A percentile compares a stretch with the other conserved stretches of the same genome.
Conservation (phyloP, 2,329 filamentous ascomycete species). For the Neofusicoccum sp. region DNA sequence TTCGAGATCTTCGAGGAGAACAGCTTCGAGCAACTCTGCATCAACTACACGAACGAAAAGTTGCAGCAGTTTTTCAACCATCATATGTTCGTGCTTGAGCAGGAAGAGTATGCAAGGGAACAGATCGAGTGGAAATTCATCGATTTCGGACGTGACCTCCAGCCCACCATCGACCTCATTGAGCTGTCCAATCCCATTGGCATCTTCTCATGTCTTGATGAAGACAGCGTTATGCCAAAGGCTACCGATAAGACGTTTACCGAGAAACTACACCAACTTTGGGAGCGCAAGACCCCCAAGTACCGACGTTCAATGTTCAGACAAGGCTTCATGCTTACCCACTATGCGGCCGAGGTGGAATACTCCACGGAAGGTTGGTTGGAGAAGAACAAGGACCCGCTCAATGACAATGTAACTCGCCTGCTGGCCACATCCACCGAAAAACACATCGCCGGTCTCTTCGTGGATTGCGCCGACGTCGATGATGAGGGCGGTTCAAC, state of each 20-base stretch:
- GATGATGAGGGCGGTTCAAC: slow-evolving; percentile 73
- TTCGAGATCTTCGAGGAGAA: slow-evolving; percentile 99
- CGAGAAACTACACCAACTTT: slow-evolving; percentile 93
- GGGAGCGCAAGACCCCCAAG: slow-evolving; percentile 94
- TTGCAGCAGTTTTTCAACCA: slow-evolving; percentile 99
- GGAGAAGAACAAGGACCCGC: slow-evolving; percentile 97
- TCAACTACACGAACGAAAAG: slow-evolving; percentile 99
- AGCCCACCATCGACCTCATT: slow-evolving; percentile 96
- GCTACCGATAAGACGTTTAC: slow-evolving; percentile 96
- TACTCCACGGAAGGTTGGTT: slow-evolving; percentile 95
- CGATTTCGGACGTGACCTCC: slow-evolving; percentile 94
- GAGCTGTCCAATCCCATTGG: slow-evolving; percentile 96
- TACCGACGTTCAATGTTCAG: slow-evolving; percentile 86
- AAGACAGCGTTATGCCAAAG: slow-evolving; percentile 98
- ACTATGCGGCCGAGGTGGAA: slow-evolving; percentile 97
- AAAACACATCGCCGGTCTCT: slow-evolving; percentile 80
- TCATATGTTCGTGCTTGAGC: slow-evolving; percentile 99
- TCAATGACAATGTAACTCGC: slow-evolving; percentile 95
- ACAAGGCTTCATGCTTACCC: slow-evolving; percentile 93
- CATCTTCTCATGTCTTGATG: slow-evolving; percentile 97
- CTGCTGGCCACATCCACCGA: slow-evolving; percentile 82
- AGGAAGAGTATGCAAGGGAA: slow-evolving; percentile 96
- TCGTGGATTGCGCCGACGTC: slow-evolving; percentile 81
- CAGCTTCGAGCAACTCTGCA: slow-evolving; percentile 97
- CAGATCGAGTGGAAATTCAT: slow-evolving; percentile 99